These are phyloP conservation scores for Backusella mclennaniae DNA, from an alignment of 192 early-diverging fungal species.

Conservation along the genomic window DNA sequence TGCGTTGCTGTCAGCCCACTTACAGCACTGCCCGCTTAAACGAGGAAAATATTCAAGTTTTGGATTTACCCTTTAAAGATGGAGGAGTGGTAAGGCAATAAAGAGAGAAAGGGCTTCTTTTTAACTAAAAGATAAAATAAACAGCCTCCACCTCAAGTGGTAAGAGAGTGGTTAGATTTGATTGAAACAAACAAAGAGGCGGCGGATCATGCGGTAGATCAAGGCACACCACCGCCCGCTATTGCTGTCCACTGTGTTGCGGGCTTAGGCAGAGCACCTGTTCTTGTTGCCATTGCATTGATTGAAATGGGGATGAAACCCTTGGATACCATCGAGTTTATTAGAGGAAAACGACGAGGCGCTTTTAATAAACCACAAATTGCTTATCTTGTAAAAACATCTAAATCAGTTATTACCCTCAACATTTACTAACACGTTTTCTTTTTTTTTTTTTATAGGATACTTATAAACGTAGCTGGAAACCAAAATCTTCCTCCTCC, in stretches of 20 bases:
- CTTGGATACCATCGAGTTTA: conserved; percentile 71
- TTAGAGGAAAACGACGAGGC: conserved; percentile 70
- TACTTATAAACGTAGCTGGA: conserved; percentile 32
- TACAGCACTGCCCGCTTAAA: conserved; percentile 64
- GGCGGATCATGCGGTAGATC: conserved; percentile 14
- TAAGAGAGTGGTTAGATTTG: conserved; percentile 61
- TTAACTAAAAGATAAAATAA: conserved; percentile 6
- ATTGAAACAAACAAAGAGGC: conserved; percentile 46
- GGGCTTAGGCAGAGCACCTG: conserved; percentile 91
- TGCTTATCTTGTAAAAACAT: conserved; percentile 16
- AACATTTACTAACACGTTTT: background rate
- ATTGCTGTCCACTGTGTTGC: conserved; percentile 95
- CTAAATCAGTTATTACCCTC: too few species aligned
- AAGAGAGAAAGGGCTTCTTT: background rate
- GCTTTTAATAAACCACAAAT: conserved; percentile 65
- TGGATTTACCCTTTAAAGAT: conserved; percentile 88
- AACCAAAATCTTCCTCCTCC: conserved; percentile 24
- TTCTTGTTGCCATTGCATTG: conserved; percentile 80
- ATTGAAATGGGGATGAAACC: conserved; percentile 78
- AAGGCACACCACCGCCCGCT: conserved; percentile 37
- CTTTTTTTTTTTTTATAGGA: conserved; percentile 14
- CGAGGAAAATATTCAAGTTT: conserved; percentile 63
- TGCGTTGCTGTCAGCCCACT: conserved; percentile 89
- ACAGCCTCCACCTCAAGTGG: conserved; percentile 43
- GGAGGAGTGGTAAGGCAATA: conserved; percentile 64